These are phyloP conservation scores for Diaporthe sp. DNA, from an alignment of 2,329 filamentous ascomycete genomes.

Conservation along the genomic window DNA sequence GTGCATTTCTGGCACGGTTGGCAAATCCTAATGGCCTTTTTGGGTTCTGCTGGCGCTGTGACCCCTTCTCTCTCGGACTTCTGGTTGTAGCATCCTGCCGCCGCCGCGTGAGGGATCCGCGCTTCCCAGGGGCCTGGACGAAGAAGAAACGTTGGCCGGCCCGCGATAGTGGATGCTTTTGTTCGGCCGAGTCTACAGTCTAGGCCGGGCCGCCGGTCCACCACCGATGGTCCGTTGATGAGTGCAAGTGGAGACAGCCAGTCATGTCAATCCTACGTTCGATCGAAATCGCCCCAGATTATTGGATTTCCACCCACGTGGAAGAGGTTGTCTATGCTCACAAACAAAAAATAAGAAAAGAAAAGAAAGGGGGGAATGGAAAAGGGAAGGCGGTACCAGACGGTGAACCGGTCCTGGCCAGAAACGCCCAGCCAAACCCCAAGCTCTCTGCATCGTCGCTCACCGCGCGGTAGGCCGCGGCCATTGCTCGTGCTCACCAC, in stretches of 20 bases:
- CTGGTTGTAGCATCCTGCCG: not conserved
- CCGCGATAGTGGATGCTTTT: constrained; percentile 1
- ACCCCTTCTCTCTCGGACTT: not conserved
- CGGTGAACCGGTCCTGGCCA: not conserved
- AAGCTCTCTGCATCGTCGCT: constrained; percentile 10
- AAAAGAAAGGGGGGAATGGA: not conserved
- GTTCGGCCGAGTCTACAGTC: constrained; percentile 17
- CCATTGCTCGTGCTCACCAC: not conserved
- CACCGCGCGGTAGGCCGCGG: not conserved
- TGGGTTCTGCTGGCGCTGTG: not conserved
- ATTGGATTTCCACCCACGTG: not conserved
- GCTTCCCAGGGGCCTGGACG: not conserved
- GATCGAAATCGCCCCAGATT: not conserved
- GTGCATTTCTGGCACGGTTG: constrained; percentile 2
- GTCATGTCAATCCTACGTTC: not conserved
- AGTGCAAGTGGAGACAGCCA: not conserved
- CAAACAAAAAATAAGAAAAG: not conserved
- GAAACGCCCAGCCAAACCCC: constrained; percentile 14
- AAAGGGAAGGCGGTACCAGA: not conserved
- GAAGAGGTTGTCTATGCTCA: not conserved
- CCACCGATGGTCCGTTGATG: not conserved
- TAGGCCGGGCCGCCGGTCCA: constrained; percentile 10
- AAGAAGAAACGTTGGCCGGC: constrained; percentile 15
- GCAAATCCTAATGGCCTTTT: not conserved
- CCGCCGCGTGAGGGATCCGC: not conserved